Conservation (phyloP, 495 filamentous ascomycete genomes). For the Aspergillus sclerotiicarbonarius region DNA sequence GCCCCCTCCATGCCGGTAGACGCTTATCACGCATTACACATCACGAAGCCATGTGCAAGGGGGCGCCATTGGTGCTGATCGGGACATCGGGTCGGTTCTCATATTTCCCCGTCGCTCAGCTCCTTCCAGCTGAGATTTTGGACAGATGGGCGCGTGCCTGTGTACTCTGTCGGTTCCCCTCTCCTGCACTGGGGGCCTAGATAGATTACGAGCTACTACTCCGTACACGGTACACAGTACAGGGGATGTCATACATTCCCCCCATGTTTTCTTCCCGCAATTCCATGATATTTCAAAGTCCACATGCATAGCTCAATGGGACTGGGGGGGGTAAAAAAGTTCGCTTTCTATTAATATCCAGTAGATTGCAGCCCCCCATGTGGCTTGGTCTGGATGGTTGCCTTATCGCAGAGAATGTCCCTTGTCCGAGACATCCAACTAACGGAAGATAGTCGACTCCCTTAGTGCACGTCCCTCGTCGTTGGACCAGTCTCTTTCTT, state of each 20-base stretch:
- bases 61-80: not conserved
- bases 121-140: not conserved
- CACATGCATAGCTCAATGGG: not conserved
- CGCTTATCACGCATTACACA: not conserved
- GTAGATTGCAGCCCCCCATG: not conserved
- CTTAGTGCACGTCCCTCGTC: constrained; percentile 4
- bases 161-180: no score
- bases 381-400: not conserved
- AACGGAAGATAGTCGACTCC: not conserved
- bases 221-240: no score
- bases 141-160: not conserved
- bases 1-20: no score
- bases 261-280: no score
- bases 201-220: no score
- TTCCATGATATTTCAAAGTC: not conserved
- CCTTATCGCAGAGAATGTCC: not conserved
- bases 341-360: not conserved
- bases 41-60: constrained; percentile 4
- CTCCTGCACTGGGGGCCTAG: no score
- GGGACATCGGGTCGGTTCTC: not conserved
- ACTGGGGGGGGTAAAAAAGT: not conserved
- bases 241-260: no score
- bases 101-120: not conserved
- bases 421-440: not conserved
- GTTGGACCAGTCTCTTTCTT: not conserved